Conservation (phyloP, 1,139 yeast species). For the Sugiyamaella neomexicana region DNA sequence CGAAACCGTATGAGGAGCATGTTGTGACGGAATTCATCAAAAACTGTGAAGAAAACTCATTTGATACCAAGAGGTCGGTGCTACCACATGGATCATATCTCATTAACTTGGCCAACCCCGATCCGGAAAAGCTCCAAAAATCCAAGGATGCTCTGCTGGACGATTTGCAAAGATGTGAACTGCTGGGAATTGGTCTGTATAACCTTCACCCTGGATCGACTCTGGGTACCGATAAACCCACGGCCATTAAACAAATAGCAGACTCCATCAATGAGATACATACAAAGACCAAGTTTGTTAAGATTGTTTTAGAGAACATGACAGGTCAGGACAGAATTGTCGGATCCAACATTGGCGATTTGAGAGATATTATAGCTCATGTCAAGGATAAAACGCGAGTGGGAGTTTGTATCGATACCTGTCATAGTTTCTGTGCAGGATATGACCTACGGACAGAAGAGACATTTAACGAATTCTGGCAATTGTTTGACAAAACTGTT, state of each 20-base stretch:
- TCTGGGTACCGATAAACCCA: conserved; percentile 60
- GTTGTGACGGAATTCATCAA: conserved; percentile 66
- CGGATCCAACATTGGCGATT: conserved; percentile 78
- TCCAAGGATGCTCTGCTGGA: conserved; percentile 81
- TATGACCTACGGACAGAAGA: conserved; percentile 71
- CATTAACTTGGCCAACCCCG: conserved; percentile 91
- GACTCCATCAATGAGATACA: conserved; percentile 77
- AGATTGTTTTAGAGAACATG: conserved; percentile 92
- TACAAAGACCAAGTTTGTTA: conserved; percentile 69
- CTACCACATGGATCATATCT: conserved; percentile 95
- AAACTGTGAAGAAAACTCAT: conserved; percentile 61
- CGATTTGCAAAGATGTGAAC: conserved; percentile 84
- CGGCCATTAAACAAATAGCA: conserved; percentile 69
- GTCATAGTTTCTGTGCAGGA: conserved; percentile 96
- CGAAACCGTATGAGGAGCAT: conserved; percentile 69
- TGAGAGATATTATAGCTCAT: conserved; percentile 68
- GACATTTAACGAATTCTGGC: conserved; percentile 66
- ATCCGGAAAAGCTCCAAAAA: conserved; percentile 69
- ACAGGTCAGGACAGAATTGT: conserved; percentile 86
- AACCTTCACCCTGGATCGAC: conserved; percentile 96
- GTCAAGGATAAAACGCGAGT: conserved; percentile 76
- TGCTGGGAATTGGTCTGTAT: conserved; percentile 77
- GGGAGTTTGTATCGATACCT: conserved; percentile 94
- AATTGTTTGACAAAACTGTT: conserved; percentile 64
- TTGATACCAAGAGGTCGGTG: conserved; percentile 72